phyloP scores from a whole-genome alignment of 2,329 filamentous ascomycete species.

The Talaromyces sp. region DNA sequence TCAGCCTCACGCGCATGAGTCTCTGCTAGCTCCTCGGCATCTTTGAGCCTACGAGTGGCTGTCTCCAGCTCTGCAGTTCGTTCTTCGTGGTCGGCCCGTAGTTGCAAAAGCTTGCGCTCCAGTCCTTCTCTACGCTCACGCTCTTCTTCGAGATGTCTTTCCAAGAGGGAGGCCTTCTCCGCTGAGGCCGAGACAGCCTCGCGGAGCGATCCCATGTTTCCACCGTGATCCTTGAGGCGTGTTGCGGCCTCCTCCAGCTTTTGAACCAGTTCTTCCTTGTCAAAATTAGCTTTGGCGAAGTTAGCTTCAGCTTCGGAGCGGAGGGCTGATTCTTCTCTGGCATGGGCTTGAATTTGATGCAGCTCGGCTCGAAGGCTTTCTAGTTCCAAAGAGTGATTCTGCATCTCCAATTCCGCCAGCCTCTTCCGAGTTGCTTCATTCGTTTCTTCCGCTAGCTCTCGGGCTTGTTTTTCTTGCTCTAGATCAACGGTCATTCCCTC shows the following conservation, averaged over 20 bases:
- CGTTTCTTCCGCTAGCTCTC: slow-evolving; percentile 84
- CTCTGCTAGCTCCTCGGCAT: slow-evolving; percentile 83
- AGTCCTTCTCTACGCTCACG: slow-evolving; percentile 66
- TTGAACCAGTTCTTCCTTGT: slow-evolving; percentile 70
- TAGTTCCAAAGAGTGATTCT: slow-evolving; percentile 76
- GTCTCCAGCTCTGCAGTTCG: slow-evolving; percentile 71
- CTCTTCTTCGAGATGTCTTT: slow-evolving; percentile 75
- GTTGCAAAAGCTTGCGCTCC: slow-evolving; percentile 68
- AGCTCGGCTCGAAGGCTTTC: slow-evolving; percentile 82
- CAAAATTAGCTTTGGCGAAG: slow-evolving; percentile 71
- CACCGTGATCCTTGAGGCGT: slow-evolving; percentile 63
- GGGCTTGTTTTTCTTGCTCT: slow-evolving; percentile 72
- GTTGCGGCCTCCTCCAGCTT: slow-evolving; percentile 63
- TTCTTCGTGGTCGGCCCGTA: slow-evolving; percentile 79
- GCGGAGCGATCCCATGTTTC: slow-evolving; percentile 68
- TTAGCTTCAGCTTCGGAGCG: slow-evolving; percentile 71
- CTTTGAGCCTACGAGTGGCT: slow-evolving; percentile 66
- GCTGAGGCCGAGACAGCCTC: slow-evolving; percentile 73
- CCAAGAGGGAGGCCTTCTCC: slow-evolving; percentile 69
- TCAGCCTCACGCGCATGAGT: slow-evolving; percentile 82
- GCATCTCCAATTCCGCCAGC: slow-evolving; percentile 75
- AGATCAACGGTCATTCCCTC: slow-evolving; percentile 66
- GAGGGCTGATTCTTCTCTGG: slow-evolving; percentile 74
- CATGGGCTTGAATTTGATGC: slow-evolving; percentile 69
- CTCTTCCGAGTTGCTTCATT: slow-evolving; percentile 75